Conservation (phyloP, 805 yeast species). For the Candida krabiensis region DNA sequence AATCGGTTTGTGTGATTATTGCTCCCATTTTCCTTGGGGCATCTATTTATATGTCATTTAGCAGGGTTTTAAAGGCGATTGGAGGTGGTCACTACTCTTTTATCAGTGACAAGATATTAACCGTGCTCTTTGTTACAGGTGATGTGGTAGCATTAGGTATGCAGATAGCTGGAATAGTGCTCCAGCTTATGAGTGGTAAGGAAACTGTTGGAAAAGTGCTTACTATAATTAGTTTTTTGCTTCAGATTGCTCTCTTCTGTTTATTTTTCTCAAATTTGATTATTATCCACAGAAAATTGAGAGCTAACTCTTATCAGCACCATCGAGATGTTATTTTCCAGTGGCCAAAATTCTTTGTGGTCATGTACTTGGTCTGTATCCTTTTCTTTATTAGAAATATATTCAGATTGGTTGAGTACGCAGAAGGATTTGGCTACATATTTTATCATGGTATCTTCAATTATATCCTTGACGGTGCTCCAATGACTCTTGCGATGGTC, state of each 20-base stretch:
- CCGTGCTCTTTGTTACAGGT: background rate
- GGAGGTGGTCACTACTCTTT: background rate
- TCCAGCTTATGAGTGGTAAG: background rate
- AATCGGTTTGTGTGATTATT: conserved; percentile 47
- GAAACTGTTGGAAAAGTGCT: background rate
- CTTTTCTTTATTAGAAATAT: background rate
- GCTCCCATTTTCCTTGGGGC: conserved; percentile 50
- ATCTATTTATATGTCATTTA: background rate
- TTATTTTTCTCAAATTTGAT: too few species aligned
- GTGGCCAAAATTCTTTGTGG: background rate
- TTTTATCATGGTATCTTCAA: background rate
- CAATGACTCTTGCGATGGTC: conserved; percentile 41
- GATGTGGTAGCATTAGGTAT: background rate
- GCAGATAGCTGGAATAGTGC: background rate
- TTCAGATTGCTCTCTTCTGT: background rate
- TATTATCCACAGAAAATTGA: background rate
- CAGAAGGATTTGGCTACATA: conserved; percentile 54
- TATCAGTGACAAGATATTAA: background rate
- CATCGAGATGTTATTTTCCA: background rate
- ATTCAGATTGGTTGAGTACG: conserved; percentile 49
- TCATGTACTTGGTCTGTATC: background rate
- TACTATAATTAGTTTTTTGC: background rate
- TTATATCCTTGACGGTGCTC: conserved; percentile 37
- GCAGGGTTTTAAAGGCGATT: background rate
- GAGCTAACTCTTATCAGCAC: background rate